Percentiles rank a stretch among this genome's conserved stretches.
Conservation (phyloP, 768 basidiomycete species). For the Mycena floridula region DNA sequence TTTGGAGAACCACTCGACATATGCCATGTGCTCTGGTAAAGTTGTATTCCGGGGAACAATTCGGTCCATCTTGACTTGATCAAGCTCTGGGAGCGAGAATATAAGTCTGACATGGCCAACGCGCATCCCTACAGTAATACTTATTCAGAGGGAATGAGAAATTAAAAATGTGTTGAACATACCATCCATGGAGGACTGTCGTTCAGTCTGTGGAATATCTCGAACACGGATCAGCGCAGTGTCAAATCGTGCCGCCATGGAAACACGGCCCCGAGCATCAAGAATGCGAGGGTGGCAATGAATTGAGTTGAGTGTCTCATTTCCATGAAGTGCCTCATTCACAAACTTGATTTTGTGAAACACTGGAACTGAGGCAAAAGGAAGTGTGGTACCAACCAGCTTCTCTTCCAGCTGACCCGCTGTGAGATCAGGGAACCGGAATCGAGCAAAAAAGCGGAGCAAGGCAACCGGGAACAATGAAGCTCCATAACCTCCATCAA, state of each 20-base stretch:
- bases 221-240: slow-evolving; percentile 20
- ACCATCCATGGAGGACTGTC: neutral
- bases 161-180: neutral
- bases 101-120: slow-evolving; percentile 18
- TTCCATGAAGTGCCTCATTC: slow-evolving; percentile 1
- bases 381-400: neutral
- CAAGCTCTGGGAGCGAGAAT: slow-evolving; percentile 12
- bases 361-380: neutral
- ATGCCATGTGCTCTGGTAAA: neutral
- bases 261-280: slow-evolving; percentile 8
- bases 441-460: neutral
- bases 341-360: neutral
- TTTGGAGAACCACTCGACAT: neutral
- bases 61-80: neutral
- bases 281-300: slow-evolving; percentile 19
- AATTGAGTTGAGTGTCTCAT: slow-evolving; percentile 18
- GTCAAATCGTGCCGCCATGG: slow-evolving; percentile 24
- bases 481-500: neutral
- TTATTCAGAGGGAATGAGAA: neutral
- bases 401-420: neutral
- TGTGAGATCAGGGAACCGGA: neutral
- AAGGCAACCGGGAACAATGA: neutral
- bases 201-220: neutral
- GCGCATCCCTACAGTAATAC: slow-evolving; percentile 14
- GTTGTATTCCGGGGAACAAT: neutral